phyloP scores from a whole-genome alignment of 148 eudicot genomes.

The Cornus kousa region DNA sequence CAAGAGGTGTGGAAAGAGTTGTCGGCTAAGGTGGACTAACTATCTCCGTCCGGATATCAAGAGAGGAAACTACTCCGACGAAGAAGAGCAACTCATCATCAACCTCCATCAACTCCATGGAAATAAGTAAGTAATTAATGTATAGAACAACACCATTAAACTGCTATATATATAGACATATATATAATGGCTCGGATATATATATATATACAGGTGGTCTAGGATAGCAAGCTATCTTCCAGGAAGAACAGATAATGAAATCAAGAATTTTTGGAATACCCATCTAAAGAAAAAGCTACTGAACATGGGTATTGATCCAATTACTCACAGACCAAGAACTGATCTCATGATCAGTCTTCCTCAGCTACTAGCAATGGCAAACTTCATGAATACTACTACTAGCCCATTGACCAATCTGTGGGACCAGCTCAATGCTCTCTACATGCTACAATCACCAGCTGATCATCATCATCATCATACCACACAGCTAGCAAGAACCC shows the following conservation, averaged over 20 bases:
- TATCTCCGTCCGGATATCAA: constrained; percentile 64
- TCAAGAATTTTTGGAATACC: constrained; percentile 56
- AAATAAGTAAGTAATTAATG: constrained; percentile 39
- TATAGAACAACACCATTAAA: too few species aligned
- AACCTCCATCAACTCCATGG: constrained; percentile 60
- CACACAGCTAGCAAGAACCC: constrained; percentile 46
- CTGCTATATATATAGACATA: too few species aligned
- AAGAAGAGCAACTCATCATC: constrained; percentile 56
- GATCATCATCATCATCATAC: constrained; percentile 10
- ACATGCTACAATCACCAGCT: constrained; percentile 11
- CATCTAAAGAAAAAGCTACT: constrained; percentile 56
- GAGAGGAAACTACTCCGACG: constrained; percentile 51
- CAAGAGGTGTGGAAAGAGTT: constrained; percentile 64
- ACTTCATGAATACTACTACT: too few species aligned
- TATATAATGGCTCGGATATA: too few species aligned
- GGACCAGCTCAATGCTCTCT: constrained; percentile 7
- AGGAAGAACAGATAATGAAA: constrained; percentile 63
- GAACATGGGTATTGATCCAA: constrained; percentile 63
- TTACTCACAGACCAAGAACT: constrained; percentile 51
- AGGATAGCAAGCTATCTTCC: constrained; percentile 47
- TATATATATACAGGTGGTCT: constrained; percentile 42
- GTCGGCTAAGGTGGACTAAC: constrained; percentile 61
- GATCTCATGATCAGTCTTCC: constrained; percentile 50
- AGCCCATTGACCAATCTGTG: too few species aligned
- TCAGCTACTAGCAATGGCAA: constrained; percentile 38